Evolutionary conservation across 306 rosid genomes (phyloP), one percentile per base, ranked within the genome.

Genomic region (Corylus americana): DNA sequence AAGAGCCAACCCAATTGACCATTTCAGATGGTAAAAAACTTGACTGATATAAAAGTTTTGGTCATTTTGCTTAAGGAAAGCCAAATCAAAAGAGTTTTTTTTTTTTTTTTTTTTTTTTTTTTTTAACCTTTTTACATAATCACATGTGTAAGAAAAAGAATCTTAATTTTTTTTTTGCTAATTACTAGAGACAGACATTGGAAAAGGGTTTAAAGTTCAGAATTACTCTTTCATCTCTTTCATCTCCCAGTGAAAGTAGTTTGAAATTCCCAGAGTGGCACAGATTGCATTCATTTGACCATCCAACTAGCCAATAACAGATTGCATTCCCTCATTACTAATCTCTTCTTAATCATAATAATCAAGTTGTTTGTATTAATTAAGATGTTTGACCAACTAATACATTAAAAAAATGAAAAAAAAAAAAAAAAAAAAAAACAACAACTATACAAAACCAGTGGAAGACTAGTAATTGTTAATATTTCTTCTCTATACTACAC

Each of bases 321-420:
- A 49, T 8, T 50, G 73, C 63, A 49, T 71, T 78, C 27, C 54
- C 70, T 29, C 25, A 25, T 27, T 66, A 47, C 20, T 63, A 64
- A 76, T 31, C 49, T 16, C 47, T 61, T 18, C 10, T 29, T 27
- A 53, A 55, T 27, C 78, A 44, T 39, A 42, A 39, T 67, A 27
- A 67, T 67, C 8, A 9, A 25, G 22, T 67, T 42, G 27, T 39
- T 67, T 67, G 50, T 67, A 14, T 69, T 62, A 73, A 69, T 14
- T 31, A 8, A 74, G 71, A 73, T 66, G 79, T 66, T 74, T 74
- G 71, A 74, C 86, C 80, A 57, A 69, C 75, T 66, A 47, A 54
- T 57, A 20, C 27, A 18, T 13, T 22, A 55, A 39, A 39, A 18
- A 6, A 55, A 74, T 14, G 22, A 74, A 2, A 14, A 1, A 20